phyloP scores from a whole-genome alignment of 2,329 filamentous ascomycete species.

The Leptodontidium sp. region DNA sequence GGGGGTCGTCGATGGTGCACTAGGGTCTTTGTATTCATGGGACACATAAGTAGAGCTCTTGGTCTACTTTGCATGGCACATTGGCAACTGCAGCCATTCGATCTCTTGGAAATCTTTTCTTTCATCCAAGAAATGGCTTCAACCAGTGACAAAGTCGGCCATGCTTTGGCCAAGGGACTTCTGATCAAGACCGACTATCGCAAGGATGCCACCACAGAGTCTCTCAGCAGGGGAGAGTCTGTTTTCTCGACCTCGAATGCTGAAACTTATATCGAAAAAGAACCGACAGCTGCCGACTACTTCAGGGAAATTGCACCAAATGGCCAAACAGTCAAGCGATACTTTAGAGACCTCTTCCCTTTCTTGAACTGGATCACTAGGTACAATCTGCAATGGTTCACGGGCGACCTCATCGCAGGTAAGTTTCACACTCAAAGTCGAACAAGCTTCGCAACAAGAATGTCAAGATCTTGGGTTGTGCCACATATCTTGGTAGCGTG shows the following conservation, averaged over 20 bases:
- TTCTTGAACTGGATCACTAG: slow-evolving; percentile 85
- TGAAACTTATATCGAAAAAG: slow-evolving; percentile 83
- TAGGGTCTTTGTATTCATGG: slow-evolving; percentile 3
- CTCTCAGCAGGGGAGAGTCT: slow-evolving; percentile 77
- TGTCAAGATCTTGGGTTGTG: background rate
- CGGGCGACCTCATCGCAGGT: slow-evolving; percentile 91
- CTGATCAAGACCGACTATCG: slow-evolving; percentile 82
- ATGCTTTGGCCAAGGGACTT: slow-evolving; percentile 77
- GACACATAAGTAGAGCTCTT: slow-evolving; percentile 18
- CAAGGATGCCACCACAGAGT: slow-evolving; percentile 64
- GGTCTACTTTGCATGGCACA: slow-evolving; percentile 12
- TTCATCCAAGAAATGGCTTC: slow-evolving; percentile 14
- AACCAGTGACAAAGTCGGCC: slow-evolving; percentile 63
- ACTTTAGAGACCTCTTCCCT: slow-evolving; percentile 80
- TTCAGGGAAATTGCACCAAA: slow-evolving; percentile 71
- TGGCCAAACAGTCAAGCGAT: slow-evolving; percentile 61
- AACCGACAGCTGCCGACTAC: slow-evolving; percentile 80
- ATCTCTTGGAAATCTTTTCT: slow-evolving; percentile 4
- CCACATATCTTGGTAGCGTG: background rate
- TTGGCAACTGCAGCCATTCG: slow-evolving; percentile 12
- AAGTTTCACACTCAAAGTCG: slow-evolving; percentile 42
- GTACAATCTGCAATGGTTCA: slow-evolving; percentile 90
- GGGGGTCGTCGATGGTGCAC: background rate
- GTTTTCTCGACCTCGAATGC: slow-evolving; percentile 76
- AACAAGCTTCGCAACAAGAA: background rate